Base-by-base conservation (phyloP, 2,329 filamentous ascomycete species). In the Whalleya microplaca region DNA sequence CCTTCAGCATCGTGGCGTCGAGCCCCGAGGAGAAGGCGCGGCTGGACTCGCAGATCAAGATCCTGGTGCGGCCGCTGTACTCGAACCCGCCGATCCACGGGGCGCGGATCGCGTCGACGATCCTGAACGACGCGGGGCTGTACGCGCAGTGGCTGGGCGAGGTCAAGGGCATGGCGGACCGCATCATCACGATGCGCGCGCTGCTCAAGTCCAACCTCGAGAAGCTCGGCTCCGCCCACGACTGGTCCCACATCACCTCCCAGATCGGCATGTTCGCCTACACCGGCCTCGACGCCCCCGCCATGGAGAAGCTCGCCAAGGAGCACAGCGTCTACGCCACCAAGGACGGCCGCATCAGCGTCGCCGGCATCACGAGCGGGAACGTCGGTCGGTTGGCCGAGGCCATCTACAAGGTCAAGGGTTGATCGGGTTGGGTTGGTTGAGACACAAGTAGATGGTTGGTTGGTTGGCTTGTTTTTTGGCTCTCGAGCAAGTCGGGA, bases 181-280 rank as follows among this genome's bases (percentile, higher is more conserved):
- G 95, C 73, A 99, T 99, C 83, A 98, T 99, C 78, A 91, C 87
- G 76, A 99, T 99, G 95, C 91, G 95, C 69, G 88, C 91, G 60
- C 86, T 96, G 53, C 87, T 99, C 73, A 96, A 95, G 85, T 85
- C 92, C 69, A 96, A 98, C 81, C 87, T 99, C 53, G 91, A 97
- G 85, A 88, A 90, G 78, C 86, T 97, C 61, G 94, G 94, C 73
- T 95, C 90, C 82, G 92, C 92, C 84, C 92, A 96, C 78, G 91
- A 98, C 82, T 99, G 95, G 95, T 91, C 89, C 75, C 95, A 99
- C 84, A 99, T 99, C 79, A 98, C 95, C 67, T 93, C 84, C 78
- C 92, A 96, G 85, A 99, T 99, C 71, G 95, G 95, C 80, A 99
- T 99, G 95, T 99, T 99, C 73, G 94, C 95, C 68, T 99, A 96